phyloP scores from a whole-genome alignment of 495 filamentous ascomycete genomes.

The Sabuloglossum arenarium region DNA sequence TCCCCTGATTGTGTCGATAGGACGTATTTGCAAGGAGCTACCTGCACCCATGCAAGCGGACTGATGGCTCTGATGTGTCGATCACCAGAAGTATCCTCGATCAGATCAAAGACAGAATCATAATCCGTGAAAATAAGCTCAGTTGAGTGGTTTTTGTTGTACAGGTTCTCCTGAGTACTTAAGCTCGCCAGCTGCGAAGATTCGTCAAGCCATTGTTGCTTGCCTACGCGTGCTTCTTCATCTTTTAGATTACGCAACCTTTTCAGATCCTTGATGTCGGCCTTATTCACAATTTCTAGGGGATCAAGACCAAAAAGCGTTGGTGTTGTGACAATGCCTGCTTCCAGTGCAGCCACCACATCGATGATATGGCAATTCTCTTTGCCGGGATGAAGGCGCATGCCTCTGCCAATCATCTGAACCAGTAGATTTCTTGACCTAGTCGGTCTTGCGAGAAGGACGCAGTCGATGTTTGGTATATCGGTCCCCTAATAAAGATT shows the following conservation, averaged over 20 bases:
- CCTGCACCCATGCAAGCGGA: slow-evolving; percentile 56
- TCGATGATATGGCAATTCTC: slow-evolving; percentile 88
- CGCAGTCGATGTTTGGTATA: slow-evolving; percentile 91
- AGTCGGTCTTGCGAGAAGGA: slow-evolving; percentile 76
- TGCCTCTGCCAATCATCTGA: slow-evolving; percentile 93
- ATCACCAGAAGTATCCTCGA: slow-evolving; percentile 62
- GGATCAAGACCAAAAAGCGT: slow-evolving; percentile 91
- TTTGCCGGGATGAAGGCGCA: slow-evolving; percentile 65
- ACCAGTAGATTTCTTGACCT: slow-evolving; percentile 75
- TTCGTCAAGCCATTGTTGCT: slow-evolving; percentile 10
- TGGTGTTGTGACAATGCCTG: slow-evolving; percentile 71
- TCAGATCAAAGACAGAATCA: slow-evolving; percentile 67
- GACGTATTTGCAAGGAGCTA: slow-evolving; percentile 41
- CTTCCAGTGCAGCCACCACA: slow-evolving; percentile 68
- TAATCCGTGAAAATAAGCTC: slow-evolving; percentile 64
- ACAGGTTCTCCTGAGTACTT: slow-evolving; percentile 2
- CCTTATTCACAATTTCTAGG: slow-evolving; percentile 46
- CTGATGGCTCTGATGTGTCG: slow-evolving; percentile 58
- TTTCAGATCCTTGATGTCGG: slow-evolving; percentile 33
- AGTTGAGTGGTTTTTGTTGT: neutral
- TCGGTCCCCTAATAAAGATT: slow-evolving; percentile 42
- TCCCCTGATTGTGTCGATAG: slow-evolving; percentile 33
- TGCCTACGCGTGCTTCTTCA: slow-evolving; percentile 19
- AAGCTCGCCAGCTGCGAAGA: neutral
- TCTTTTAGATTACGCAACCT: slow-evolving; percentile 19